Base-by-base conservation (phyloP, 176 grass and related monocot genomes). In the Oryza officinalis region DNA sequence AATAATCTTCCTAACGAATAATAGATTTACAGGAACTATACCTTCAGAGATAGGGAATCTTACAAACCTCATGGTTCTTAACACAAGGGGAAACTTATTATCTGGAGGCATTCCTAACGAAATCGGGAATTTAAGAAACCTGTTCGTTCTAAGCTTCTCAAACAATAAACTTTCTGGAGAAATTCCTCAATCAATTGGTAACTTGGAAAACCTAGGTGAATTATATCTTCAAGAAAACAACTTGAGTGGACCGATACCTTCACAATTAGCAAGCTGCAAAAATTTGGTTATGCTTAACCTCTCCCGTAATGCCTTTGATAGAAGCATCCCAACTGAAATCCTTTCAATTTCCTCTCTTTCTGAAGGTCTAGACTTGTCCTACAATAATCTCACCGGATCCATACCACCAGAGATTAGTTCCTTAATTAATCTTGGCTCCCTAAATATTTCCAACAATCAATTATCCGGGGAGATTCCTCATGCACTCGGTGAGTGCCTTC, bases 221-320 rank as follows among this genome's bases (percentile, higher is more conserved):
- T 37, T 91, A 35, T 26, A 59, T 52, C 41, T 91, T 6, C 15
- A 69, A 23, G 54, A 11, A 10, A 91, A 91, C 49, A 23, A 61
- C 23, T 77, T 91, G 31, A 20, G 69, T 28, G 85, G 89, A 17
- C 60, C 49, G n/a, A 81, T 88, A 22, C 89, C 89, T 14, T n/a
- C 54, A 46, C 28, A 17, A 20, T 27, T 88, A 18, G 89, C 76
- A 25, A 79, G 66, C 26, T 81, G 72, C 65, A 27, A 27, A 65
- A 88, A 69, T 65, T 91, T 40, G 37, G 37, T 38, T 38, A 38
- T 38, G 37, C 37, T 38, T 38, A 38, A 38, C 6, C 37, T 38
- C 4, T 83, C 72, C 6, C 7, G 18, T 9, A 88, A 88, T 68
- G 45, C 31, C 18, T 69, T 78, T 35, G 27, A 46, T 69, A 80